Percentiles rank a stretch among this genome's conserved stretches.
Evolutionary conservation across 2,329 filamentous ascomycete genomes (phyloP).

Genomic region (Alternaria sp.): DNA sequence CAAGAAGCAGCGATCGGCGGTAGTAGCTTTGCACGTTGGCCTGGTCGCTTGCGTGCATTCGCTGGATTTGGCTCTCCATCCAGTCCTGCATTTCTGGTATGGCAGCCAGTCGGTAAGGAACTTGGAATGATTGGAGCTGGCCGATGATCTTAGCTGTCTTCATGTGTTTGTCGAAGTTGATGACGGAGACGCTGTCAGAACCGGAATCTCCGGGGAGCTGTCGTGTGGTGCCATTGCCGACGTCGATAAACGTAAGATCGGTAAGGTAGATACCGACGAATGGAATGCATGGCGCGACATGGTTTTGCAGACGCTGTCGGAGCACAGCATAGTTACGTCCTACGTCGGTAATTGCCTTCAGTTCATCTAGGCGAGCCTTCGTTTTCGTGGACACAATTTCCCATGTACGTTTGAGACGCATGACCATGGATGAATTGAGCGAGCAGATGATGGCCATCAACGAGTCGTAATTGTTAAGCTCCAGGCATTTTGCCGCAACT

Average conservation of each 20-base stretch:
- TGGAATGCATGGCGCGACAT: conserved; percentile 89
- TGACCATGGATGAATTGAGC: conserved; percentile 88
- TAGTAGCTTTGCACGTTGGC: conserved; percentile 73
- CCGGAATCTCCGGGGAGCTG: conserved; percentile 67
- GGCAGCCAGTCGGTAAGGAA: conserved; percentile 83
- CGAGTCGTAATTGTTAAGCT: conserved; percentile 94
- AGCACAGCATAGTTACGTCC: conserved; percentile 90
- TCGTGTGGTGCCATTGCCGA: conserved; percentile 87
- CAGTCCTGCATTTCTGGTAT: conserved; percentile 91
- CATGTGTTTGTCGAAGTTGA: conserved; percentile 98
- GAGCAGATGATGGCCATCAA: conserved; percentile 97
- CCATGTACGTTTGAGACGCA: conserved; percentile 89
- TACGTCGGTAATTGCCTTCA: conserved; percentile 86
- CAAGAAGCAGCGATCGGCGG: conserved; percentile 81
- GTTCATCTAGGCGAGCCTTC: conserved; percentile 75
- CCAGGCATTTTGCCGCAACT: conserved; percentile 82
- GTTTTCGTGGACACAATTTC: conserved; percentile 84
- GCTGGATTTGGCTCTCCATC: conserved; percentile 81
- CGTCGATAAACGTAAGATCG: conserved; percentile 93
- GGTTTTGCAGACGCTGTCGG: conserved; percentile 80
- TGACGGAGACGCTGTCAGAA: conserved; percentile 74
- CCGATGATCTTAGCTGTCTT: conserved; percentile 95
- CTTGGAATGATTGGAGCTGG: conserved; percentile 94
- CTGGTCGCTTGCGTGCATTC: conserved; percentile 71
- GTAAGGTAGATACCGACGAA: conserved; percentile 97